Evolutionary conservation across 768 basidiomycete species (phyloP).

Genomic region (Termitomyces sp.): DNA sequence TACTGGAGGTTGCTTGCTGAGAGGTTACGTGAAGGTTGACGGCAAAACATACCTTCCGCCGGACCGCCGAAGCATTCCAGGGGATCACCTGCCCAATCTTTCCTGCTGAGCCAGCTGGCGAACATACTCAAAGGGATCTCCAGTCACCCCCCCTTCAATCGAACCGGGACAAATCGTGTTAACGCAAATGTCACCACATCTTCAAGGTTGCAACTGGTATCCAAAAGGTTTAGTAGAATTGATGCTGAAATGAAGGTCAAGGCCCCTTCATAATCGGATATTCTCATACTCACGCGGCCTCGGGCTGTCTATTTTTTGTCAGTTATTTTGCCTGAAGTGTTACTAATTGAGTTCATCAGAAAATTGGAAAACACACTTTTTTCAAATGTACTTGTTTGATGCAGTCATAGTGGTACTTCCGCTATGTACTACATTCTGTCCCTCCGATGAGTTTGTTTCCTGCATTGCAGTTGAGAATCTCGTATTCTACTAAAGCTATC

Average conservation of each 20-base stretch:
- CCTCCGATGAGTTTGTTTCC: slow-evolving; percentile 60
- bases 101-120: slow-evolving; percentile 62
- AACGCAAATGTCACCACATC: slow-evolving; percentile 74
- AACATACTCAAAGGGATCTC: slow-evolving; percentile 71
- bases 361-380: not conserved
- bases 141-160: slow-evolving; percentile 93
- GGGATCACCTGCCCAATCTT: slow-evolving; percentile 84
- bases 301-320: slow-evolving; percentile 69
- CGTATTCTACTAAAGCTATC: too few species aligned
- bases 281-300: slow-evolving; percentile 73
- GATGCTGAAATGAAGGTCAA: slow-evolving; percentile 46
- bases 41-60: slow-evolving; percentile 50
- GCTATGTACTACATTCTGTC: slow-evolving; percentile 53
- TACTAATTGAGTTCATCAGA: slow-evolving; percentile 33
- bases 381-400: slow-evolving; percentile 50
- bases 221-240: slow-evolving; percentile 81
- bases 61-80: slow-evolving; percentile 78
- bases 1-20: slow-evolving; percentile 44
- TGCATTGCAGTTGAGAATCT: slow-evolving; percentile 55
- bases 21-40: not conserved
- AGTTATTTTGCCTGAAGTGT: not conserved
- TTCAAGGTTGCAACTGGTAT: slow-evolving; percentile 62
- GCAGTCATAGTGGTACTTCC: slow-evolving; percentile 90
- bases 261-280: not conserved
- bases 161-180: slow-evolving; percentile 90